Evolutionary conservation across 306 rosid species (phyloP).

Genomic region (Trifolium dubium): DNA sequence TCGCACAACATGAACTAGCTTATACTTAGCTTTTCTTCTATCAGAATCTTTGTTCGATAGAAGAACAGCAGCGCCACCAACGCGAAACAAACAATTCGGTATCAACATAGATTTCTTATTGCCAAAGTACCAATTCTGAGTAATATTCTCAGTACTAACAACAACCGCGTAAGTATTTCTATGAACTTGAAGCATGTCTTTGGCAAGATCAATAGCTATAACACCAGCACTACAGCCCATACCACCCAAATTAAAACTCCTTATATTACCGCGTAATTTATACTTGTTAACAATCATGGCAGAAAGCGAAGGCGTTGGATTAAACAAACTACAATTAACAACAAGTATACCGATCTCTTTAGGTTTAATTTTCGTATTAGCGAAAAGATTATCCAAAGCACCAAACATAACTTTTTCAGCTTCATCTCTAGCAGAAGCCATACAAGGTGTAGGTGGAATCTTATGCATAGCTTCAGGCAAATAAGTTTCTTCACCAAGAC

Average conservation of each 20-base stretch:
- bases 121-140: slow-evolving; percentile 81
- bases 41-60: slow-evolving; percentile 57
- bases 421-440: slow-evolving; percentile 67
- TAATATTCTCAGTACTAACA: slow-evolving; percentile 78
- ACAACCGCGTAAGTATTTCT: slow-evolving; percentile 65
- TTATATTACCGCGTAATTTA: slow-evolving; percentile 56
- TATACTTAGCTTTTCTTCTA: slow-evolving; percentile 54
- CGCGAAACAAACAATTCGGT: slow-evolving; percentile 73
- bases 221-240: slow-evolving; percentile 91
- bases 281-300: slow-evolving; percentile 73
- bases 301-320: slow-evolving; percentile 73
- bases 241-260: slow-evolving; percentile 66
- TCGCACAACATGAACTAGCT: slow-evolving; percentile 66
- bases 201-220: slow-evolving; percentile 70
- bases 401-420: slow-evolving; percentile 67
- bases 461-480: slow-evolving; percentile 60
- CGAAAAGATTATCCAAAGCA: slow-evolving; percentile 61
- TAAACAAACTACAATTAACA: slow-evolving; percentile 73
- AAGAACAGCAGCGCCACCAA: slow-evolving; percentile 64
- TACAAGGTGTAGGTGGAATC: slow-evolving; percentile 53
- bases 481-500: slow-evolving; percentile 66
- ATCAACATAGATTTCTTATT: slow-evolving; percentile 70
- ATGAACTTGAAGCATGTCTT: slow-evolving; percentile 68
- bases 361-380: slow-evolving; percentile 53
- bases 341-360: slow-evolving; percentile 68